These are phyloP conservation scores for Sugiyamaella lignohabitans DNA, from an alignment of 805 yeast species.

Conservation along the genomic window DNA sequence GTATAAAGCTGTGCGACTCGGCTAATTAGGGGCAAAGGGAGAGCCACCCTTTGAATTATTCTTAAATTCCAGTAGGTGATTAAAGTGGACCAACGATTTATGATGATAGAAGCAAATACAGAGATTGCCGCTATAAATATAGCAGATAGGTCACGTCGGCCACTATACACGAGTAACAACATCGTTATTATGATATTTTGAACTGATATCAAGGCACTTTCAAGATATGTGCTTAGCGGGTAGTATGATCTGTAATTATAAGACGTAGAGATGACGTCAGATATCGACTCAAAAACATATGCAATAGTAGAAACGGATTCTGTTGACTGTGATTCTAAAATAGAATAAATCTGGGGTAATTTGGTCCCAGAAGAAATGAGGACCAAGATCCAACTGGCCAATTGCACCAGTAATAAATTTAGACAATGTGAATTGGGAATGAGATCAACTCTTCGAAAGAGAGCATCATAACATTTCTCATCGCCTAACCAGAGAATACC, in stretches of 20 bases:
- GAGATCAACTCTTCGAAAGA: conserved; percentile 23
- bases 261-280: conserved; percentile 32
- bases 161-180: conserved; percentile 27
- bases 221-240: conserved; percentile 38
- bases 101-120: conserved; percentile 16
- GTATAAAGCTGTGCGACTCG: conserved; percentile 37
- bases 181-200: conserved; percentile 33
- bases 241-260: conserved; percentile 34
- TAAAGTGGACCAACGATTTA: conserved; percentile 22
- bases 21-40: conserved; percentile 34
- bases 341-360: conserved; percentile 37
- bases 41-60: conserved; percentile 30
- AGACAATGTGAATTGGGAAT: conserved; percentile 24
- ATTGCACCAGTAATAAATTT: conserved; percentile 29
- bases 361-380: conserved; percentile 35
- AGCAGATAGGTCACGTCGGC: conserved; percentile 15
- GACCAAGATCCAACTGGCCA: conserved; percentile 35
- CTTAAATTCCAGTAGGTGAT: conserved; percentile 22
- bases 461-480: conserved; percentile 20
- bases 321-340: conserved; percentile 31
- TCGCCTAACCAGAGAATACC: conserved; percentile 22
- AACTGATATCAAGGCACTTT: conserved; percentile 31
- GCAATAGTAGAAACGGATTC: conserved; percentile 33
- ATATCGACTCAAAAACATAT: conserved; percentile 32
- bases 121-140: conserved; percentile 23